A percentile compares a stretch with the other conserved stretches of the same genome.
phyloP scores from a whole-genome alignment of 495 filamentous ascomycete species.

The Beverwykella pulmonaria region DNA sequence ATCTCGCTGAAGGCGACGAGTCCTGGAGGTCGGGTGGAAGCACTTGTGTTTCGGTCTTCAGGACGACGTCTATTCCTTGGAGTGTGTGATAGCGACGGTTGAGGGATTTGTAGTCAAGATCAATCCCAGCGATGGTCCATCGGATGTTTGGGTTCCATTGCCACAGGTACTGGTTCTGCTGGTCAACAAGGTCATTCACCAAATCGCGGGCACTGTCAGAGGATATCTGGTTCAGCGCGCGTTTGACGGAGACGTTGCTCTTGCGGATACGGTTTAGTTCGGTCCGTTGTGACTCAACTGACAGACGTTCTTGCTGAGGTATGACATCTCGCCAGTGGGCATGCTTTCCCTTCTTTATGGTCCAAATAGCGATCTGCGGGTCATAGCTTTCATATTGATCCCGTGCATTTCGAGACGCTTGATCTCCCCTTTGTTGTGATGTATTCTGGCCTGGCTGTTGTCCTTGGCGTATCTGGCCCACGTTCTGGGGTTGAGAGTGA shows the following conservation, averaged over 20 bases:
- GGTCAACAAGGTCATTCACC: constrained; percentile 1
- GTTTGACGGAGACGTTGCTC: background rate
- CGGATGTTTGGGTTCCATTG: constrained; percentile 9
- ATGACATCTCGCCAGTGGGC: constrained; percentile 9
- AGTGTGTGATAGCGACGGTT: background rate
- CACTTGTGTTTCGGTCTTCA: constrained; percentile 16
- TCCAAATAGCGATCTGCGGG: constrained; percentile 12
- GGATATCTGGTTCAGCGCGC: constrained; percentile 3
- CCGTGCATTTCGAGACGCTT: background rate
- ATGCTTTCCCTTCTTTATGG: background rate
- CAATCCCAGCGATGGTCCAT: constrained; percentile 16
- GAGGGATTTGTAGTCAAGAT: constrained; percentile 7
- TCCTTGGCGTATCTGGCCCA: constrained; percentile 8
- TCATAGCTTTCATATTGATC: constrained; percentile 4
- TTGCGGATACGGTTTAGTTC: background rate
- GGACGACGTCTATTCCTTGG: constrained; percentile 15
- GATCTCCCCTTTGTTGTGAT: constrained; percentile 7
- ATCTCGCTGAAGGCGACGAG: background rate
- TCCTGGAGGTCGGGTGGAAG: background rate
- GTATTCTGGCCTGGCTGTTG: background rate
- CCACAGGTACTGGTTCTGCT: constrained; percentile 12
- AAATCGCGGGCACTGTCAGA: constrained; percentile 4
- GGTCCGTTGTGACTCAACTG: background rate
- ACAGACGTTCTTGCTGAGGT: constrained; percentile 9
- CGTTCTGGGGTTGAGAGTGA: background rate